A percentile compares a stretch with the other conserved stretches of the same genome.
Evolutionary conservation across 2,329 filamentous ascomycete species (phyloP).

Genomic region (Ceratocystis harringtonii): DNA sequence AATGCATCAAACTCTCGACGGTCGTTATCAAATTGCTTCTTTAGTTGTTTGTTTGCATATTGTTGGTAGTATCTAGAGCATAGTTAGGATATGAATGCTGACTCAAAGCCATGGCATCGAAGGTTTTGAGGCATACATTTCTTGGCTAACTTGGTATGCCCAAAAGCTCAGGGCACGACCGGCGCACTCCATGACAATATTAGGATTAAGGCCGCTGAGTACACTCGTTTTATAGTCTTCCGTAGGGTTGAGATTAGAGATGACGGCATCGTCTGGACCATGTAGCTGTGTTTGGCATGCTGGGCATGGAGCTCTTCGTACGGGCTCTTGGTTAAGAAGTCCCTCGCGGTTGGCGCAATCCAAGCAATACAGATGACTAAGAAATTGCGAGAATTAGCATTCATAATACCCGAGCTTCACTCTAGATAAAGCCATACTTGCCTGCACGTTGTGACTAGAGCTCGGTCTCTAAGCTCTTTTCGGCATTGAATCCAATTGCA

Average conservation of each 20-base stretch:
- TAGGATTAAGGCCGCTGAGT: constrained; percentile 67
- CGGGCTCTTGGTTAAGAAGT: constrained; percentile 32
- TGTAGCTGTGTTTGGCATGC: constrained; percentile 55
- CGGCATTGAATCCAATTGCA: constrained; percentile 76
- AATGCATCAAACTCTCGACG: constrained; percentile 52
- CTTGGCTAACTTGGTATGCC: constrained; percentile 71
- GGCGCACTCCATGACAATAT: constrained; percentile 73
- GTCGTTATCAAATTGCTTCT: constrained; percentile 54
- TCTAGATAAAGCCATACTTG: constrained; percentile 23
- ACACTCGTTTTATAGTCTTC: constrained; percentile 86
- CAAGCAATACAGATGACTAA: constrained; percentile 72
- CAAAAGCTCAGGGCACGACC: constrained; percentile 68
- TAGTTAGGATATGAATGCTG: neutral
- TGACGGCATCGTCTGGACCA: constrained; percentile 60
- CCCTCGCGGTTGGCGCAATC: constrained; percentile 53
- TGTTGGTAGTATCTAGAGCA: constrained; percentile 47
- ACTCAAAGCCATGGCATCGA: neutral
- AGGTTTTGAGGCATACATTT: constrained; percentile 45
- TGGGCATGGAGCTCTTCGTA: constrained; percentile 45
- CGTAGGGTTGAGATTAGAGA: constrained; percentile 56
- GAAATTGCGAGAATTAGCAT: neutral
- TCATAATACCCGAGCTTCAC: neutral
- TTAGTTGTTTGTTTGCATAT: constrained; percentile 53
- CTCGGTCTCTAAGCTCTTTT: constrained; percentile 49
- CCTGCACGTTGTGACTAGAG: constrained; percentile 84